A percentile compares a stretch with the other conserved stretches of the same genome.
Evolutionary conservation across 257 asterid genomes (phyloP).

Genomic region (Solanum peruvianum): DNA sequence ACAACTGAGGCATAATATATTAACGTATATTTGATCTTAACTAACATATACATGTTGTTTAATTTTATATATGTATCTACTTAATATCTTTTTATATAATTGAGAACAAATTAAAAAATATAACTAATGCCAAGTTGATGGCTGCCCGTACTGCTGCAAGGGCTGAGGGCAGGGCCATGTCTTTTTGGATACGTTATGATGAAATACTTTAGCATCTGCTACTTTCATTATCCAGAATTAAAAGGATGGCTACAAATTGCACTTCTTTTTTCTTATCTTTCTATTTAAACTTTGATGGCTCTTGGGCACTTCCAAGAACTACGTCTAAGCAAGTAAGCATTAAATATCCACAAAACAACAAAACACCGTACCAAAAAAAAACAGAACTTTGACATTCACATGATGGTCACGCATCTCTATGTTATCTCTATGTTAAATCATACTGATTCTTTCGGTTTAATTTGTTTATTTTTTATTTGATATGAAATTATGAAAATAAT

Average conservation of each 20-base stretch:
- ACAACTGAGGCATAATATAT: neutral
- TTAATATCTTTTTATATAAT: too few species aligned
- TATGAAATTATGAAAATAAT: rapidly evolving
- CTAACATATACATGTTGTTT: too few species aligned
- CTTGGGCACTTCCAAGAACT: slow-evolving; percentile 18
- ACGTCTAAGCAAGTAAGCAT: neutral
- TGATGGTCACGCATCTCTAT: slow-evolving; percentile 40
- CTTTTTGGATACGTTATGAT: neutral
- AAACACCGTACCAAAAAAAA: neutral
- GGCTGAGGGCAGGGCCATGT: neutral
- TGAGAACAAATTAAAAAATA: too few species aligned
- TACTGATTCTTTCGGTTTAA: rapidly evolving
- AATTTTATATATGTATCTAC: too few species aligned
- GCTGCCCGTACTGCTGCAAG: neutral
- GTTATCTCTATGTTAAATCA: slow-evolving; percentile 21
- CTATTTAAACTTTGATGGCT: neutral
- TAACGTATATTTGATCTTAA: neutral
- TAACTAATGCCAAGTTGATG: neutral
- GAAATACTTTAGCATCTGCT: neutral
- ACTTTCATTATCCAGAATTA: neutral
- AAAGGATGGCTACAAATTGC: neutral
- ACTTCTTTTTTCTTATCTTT: neutral
- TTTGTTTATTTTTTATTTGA: neutral
- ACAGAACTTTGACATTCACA: neutral
- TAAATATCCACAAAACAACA: neutral